Conservation (phyloP, 495 filamentous ascomycete species). For the Cercophora samala region DNA sequence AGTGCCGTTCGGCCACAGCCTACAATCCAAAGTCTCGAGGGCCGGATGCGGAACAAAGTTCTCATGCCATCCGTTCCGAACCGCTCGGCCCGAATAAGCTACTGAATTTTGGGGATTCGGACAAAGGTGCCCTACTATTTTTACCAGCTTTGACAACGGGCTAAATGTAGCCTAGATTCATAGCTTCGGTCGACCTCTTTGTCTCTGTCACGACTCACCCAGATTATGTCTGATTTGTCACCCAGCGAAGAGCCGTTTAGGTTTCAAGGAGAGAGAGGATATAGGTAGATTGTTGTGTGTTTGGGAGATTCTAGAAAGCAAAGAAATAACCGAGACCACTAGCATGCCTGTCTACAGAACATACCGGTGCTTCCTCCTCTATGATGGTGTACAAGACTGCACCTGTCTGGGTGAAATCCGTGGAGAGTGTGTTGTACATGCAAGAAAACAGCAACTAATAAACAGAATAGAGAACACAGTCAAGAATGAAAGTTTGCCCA, state of each 20-base stretch:
- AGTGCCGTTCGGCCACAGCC: not conserved
- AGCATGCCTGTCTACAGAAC: not conserved
- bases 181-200: no score
- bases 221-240: no score
- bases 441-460: not conserved
- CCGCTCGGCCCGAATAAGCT: not conserved
- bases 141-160: not conserved
- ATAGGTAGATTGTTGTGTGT: no score
- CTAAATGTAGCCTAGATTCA: no score
- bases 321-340: not conserved
- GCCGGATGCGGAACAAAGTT: not conserved
- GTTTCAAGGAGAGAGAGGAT: no score
- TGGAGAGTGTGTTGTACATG: not conserved
- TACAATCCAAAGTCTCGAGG: not conserved
- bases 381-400: not conserved
- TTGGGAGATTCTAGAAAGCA: not conserved
- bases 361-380: not conserved
- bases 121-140: not conserved
- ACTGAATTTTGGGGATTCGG: not conserved
- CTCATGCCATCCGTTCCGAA: not conserved
- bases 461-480: not conserved
- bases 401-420: no score
- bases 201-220: no score
- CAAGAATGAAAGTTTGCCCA: not conserved
- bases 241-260: no score